These are phyloP conservation scores for Acidomyces sp. DNA, from an alignment of 495 filamentous ascomycete genomes.

Conservation along the genomic window DNA sequence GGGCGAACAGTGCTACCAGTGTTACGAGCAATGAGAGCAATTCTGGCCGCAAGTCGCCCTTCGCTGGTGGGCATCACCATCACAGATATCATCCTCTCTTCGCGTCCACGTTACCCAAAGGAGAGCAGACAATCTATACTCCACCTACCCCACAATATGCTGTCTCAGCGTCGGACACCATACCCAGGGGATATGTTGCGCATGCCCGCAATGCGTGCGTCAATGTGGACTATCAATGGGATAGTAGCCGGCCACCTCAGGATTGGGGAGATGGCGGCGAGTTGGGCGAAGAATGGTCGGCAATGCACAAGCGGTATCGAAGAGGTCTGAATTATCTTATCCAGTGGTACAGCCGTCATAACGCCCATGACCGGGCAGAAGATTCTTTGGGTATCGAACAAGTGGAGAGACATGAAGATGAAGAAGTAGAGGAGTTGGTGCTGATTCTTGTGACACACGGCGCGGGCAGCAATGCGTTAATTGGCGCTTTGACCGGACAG, in stretches of 20 bases:
- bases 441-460: conserved; percentile 91
- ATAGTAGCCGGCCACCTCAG: conserved; percentile 64
- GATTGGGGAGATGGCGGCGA: conserved; percentile 79
- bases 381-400: conserved; percentile 18
- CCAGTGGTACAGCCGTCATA: conserved; percentile 61
- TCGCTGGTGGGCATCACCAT: no score
- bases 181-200: conserved; percentile 74
- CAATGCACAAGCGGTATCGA: conserved; percentile 82
- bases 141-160: conserved; percentile 74
- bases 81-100: background rate
- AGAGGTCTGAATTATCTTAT: conserved; percentile 63
- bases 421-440: conserved; percentile 53
- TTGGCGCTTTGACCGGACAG: conserved; percentile 78
- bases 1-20: conserved; percentile 23
- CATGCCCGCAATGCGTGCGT: conserved; percentile 87
- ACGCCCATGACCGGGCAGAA: conserved; percentile 23
- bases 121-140: conserved; percentile 38
- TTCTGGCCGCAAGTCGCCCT: conserved; percentile 3
- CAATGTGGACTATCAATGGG: conserved; percentile 84
- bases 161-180: conserved; percentile 61
- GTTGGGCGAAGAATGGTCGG: conserved; percentile 86
- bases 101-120: conserved; percentile 10
- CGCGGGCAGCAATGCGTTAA: conserved; percentile 93
- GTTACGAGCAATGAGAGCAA: conserved; percentile 5
- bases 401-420: conserved; percentile 28